Evolutionary conservation across 495 filamentous ascomycete genomes (phyloP), one percentile per base, ranked within the genome.

Genomic region (Tuber indicum): DNA sequence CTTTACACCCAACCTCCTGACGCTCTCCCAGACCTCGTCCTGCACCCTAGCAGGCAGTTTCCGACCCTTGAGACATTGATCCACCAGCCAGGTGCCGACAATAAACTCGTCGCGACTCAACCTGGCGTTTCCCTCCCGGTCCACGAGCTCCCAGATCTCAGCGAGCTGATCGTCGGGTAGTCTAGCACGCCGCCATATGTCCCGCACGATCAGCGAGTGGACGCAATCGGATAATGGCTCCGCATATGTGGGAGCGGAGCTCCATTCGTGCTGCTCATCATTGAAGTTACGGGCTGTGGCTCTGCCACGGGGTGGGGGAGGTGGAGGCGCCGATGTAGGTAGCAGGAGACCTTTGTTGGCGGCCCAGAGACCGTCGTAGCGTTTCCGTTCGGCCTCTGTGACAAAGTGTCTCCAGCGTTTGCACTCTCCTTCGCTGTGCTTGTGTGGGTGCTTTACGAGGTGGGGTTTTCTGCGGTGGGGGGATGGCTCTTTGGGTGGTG

Each of bases 351-450:
- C 95, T 76, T 89, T 89, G 81, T 99, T 98, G 26, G 93, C 94
- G 41, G 96, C 96, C 94, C 94, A 99, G 5, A 99, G 91, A 7
- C 94, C 96, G 85, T 98, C 96, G 81, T 98, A 98, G n/a, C 95
- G 87, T 81, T 92, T 93, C 52, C 94, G 88, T 81, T 98, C 93
- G 14, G 90, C 85, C 75, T 91, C 89, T 0, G 92, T 92, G 58
- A 98, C 87, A 74, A 89, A 87, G 76, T 92, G 91, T 45, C 91
- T 87, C 93, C 94, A 98, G n/a, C 92, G 88, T 81, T 91, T 92
- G 36, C 94, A 89, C 58, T 92, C 88, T 5, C 94, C 94, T 84
- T 98, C 94, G 81, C 92, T 91, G 83, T 98, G 94, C 78, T 94
- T 93, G 84, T 99, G 90, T 2, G 90, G 91, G 78, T 92, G 91